Conservation (phyloP, 2,329 filamentous ascomycete species). For the Basipetospora chlamydospora region DNA sequence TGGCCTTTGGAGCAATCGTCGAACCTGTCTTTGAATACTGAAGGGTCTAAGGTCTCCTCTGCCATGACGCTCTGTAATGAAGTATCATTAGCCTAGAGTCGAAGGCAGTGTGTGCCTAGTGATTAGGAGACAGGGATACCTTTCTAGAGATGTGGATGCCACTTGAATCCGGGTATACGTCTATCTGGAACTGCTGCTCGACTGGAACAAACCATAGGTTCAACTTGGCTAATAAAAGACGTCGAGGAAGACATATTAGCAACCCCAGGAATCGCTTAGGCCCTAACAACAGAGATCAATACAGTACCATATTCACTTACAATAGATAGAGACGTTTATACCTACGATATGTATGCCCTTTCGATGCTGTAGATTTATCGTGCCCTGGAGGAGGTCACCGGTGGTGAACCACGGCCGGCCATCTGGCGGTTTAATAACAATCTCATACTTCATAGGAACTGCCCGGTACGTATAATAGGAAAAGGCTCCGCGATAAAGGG, state of each 20-base stretch:
- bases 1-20: not conserved
- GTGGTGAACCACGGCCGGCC: not conserved
- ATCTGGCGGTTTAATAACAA: constrained; percentile 1
- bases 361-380: not conserved
- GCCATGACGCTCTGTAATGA: too few species aligned
- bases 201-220: not conserved
- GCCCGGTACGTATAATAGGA: too few species aligned
- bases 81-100: not conserved
- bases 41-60: too few species aligned
- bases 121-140: not conserved
- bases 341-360: not conserved
- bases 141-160: constrained; percentile 1
- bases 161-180: not conserved
- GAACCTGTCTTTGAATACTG: too few species aligned
- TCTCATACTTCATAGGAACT: constrained; percentile 1
- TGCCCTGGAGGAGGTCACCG: not conserved
- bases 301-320: not conserved
- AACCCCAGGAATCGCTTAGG: too few species aligned
- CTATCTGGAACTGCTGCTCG: not conserved
- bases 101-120: not conserved
- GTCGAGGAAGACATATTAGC: too few species aligned
- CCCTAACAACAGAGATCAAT: too few species aligned
- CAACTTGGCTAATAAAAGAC: not conserved
- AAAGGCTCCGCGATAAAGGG: too few species aligned
- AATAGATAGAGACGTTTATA: not conserved